phyloP scores from a whole-genome alignment of 495 filamentous ascomycete species.

The Amniculicola lignicola region DNA sequence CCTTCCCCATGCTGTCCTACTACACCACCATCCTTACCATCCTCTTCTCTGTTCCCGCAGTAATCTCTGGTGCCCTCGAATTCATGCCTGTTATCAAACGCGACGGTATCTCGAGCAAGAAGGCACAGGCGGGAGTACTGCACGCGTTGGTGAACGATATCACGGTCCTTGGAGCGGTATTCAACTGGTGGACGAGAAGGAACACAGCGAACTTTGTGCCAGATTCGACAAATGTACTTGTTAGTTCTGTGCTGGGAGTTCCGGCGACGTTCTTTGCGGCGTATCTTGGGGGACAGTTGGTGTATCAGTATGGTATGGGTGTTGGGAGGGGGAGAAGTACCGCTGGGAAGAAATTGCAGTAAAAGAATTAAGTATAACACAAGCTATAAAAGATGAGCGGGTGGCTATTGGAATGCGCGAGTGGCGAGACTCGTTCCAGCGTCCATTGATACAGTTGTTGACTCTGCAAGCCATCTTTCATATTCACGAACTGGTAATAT shows the following conservation, averaged over 20 bases:
- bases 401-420: too few relatives aligned
- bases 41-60: slow-evolving; percentile 18
- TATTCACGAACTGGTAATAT: too few relatives aligned
- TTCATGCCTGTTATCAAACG: slow-evolving; percentile 26
- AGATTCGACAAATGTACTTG: slow-evolving; percentile 12
- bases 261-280: slow-evolving; percentile 23
- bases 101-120: slow-evolving; percentile 16
- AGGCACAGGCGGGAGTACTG: slow-evolving; percentile 17
- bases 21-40: slow-evolving; percentile 25
- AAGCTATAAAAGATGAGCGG: too few relatives aligned
- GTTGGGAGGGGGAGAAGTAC: slow-evolving; percentile 17
- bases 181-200: slow-evolving; percentile 28
- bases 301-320: slow-evolving; percentile 35
- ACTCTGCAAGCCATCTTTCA: too few relatives aligned
- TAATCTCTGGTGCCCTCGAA: slow-evolving; percentile 13
- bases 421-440: too few relatives aligned
- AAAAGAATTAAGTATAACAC: neutral
- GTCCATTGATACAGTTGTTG: too few relatives aligned
- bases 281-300: slow-evolving; percentile 27
- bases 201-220: slow-evolving; percentile 11
- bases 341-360: slow-evolving; percentile 26
- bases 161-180: slow-evolving; percentile 11
- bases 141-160: slow-evolving; percentile 28
- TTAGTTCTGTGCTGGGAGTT: slow-evolving; percentile 20
- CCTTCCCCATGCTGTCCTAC: slow-evolving; percentile 25